Base-by-base conservation (phyloP, 352 stramenopile genomes). In the Phytophthora ramorum region DNA sequence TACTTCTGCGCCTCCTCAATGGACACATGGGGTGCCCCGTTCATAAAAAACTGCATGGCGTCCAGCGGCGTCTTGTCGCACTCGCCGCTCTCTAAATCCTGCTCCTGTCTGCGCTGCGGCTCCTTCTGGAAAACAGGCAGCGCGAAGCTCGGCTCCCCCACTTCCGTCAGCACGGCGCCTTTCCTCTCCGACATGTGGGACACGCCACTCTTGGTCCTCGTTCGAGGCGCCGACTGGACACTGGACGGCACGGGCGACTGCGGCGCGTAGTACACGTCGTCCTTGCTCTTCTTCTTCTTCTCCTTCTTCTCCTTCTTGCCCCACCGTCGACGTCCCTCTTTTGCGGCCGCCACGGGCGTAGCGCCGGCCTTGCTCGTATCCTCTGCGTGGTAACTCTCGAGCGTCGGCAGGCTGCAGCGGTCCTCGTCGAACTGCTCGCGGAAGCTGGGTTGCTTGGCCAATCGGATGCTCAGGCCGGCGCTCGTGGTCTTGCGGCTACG, bases 1-100 rank as follows among this genome's bases (percentile, higher is more conserved):
- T 96, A 96, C 72, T 94, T 94, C 51, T 96, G 88, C 48, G 85
- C 79, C 68, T 96, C 88, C 32, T 96, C 82, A 37, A 96, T 92
- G 1, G 84, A 91, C 54, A 94, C 76, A 41, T 94, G 86, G 3
- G 86, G 78, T 0, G 78, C 69, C 7, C 77, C 75, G 13, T 72
- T 64, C 13, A 79, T 55, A 37, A 72, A 77, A 32, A 66, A 72
- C 7, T 71, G 66, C 61, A 76, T 63, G 10, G 58, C 58, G 20
- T 83, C 53, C 38, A 63, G 14, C 7, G 57, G 60, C 10, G 63
- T 73, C 20, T 38, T 62, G 2, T 53, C 41, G 5, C 38, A 34
- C 19, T 68, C 40, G 12, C 47, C 61, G 9, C 63, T 28, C 7
- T 69, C 43, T 20, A 76, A 20, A 7, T 72, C 50, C 28, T 71